Base-by-base conservation (phyloP, 805 yeast genomes). In the Candida hispaniensis region DNA sequence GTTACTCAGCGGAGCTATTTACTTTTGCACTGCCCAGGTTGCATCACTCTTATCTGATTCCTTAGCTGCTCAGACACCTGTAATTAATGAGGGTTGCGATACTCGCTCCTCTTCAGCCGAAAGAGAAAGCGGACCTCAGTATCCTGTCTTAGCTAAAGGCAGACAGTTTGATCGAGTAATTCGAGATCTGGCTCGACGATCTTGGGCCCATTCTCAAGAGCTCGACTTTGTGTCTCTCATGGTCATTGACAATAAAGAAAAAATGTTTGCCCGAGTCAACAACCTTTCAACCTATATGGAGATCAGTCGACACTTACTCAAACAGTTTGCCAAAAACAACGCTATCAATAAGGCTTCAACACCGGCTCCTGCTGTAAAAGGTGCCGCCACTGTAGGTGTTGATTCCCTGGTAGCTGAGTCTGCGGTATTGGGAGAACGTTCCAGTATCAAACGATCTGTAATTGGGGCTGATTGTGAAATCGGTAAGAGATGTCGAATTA, bases 111-210 rank as follows among this genome's bases (percentile, higher is more conserved):
- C 40, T 43, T 23, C 41, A 35, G 38, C 41, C 17, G 38, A 40
- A 12, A 20, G 34, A 30, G 18, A 30, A 8, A 25, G 16, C 12
- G 34, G 22, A 12, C 20, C 18, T 19, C 19, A 21, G 24, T 28
- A 32, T 14, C 23, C 36, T 4, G 20, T 43, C 5, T 42, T 47
- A 43, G 39, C 43, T 9, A 40, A 41, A 21, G 41, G 36, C 14
- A 39, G 47, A 29, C 41, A 46, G 20, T 22, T 49, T 14, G 38
- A 42, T 32, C 48, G 47, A 28, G 65, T 86, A 14, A 69, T 85
- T 25, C 71, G 97, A 50, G 94, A 85, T 50, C 58, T 88, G 40
- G 93, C 93, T 3, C 71, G 97, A 56, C 71, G 93, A 44, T 77
- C 94, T 2, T 91, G 98, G 98, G 71, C 69, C 47, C 94, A 85